These are phyloP conservation scores for Lasiosphaeria miniovina DNA, from an alignment of 495 filamentous ascomycete species.

Conservation along the genomic window DNA sequence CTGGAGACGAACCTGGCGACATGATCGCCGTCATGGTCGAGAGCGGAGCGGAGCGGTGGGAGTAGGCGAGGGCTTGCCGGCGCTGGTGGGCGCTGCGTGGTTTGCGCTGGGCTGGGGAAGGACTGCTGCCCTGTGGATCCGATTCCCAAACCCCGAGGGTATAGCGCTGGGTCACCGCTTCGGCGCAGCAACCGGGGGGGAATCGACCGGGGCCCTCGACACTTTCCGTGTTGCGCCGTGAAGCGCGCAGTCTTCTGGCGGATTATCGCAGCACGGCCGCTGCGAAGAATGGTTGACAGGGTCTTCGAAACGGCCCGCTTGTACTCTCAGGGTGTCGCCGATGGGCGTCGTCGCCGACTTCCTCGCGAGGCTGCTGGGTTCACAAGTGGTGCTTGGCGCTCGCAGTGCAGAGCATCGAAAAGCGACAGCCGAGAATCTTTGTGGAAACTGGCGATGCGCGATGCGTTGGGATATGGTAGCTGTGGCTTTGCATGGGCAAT, in stretches of 20 bases:
- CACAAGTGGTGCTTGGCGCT: no score
- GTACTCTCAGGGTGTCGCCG: conserved; percentile 1
- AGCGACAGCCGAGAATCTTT: no score
- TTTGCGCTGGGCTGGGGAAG: conserved; percentile 1
- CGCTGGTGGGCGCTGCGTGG: conserved; percentile 5
- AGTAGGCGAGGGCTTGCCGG: conserved; percentile 1
- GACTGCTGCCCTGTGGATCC: neutral
- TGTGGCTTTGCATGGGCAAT: no score
- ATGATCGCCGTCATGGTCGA: conserved; percentile 54
- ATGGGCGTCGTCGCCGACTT: neutral
- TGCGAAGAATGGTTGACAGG: conserved; percentile 8
- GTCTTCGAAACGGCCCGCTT: conserved; percentile 7
- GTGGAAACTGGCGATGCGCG: no score
- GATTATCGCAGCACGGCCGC: conserved; percentile 6
- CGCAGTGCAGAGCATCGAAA: no score
- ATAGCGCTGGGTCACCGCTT: conserved; percentile 12
- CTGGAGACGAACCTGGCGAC: conserved; percentile 55
- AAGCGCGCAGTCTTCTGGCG: conserved; percentile 1
- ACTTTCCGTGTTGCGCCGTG: conserved; percentile 2
- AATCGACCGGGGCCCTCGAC: conserved; percentile 6
- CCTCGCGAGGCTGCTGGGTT: neutral
- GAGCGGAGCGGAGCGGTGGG: neutral
- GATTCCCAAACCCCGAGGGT: neutral
- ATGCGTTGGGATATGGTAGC: no score
- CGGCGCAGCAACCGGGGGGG: conserved; percentile 9